These are phyloP conservation scores for Camellia sinensis DNA, from an alignment of 148 eudicot genomes.

Conservation along the genomic window DNA sequence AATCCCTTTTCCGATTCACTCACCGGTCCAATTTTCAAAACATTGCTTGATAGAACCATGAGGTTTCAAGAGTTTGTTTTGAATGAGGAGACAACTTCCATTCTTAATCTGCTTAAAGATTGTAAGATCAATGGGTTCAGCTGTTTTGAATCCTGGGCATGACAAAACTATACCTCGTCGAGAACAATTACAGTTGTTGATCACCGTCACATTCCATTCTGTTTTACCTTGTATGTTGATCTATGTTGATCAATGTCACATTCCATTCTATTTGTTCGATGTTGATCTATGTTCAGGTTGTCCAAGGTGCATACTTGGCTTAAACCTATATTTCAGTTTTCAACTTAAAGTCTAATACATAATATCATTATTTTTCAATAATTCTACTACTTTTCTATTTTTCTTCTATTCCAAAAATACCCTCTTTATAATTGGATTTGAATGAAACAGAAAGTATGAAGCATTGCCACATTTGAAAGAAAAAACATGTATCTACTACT, in stretches of 20 bases:
- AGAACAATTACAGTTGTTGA: neutral
- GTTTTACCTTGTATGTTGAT: conserved; percentile 6
- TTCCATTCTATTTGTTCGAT: too few species aligned
- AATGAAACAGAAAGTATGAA: too few species aligned
- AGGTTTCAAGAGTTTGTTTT: neutral
- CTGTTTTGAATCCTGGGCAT: conserved; percentile 14
- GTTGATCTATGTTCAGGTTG: neutral
- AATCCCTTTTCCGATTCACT: too few species aligned
- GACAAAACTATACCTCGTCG: neutral
- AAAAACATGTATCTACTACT: too few species aligned
- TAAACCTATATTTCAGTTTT: neutral
- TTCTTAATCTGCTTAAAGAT: neutral
- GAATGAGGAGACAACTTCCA: neutral
- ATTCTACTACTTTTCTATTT: too few species aligned
- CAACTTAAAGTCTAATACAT: too few species aligned
- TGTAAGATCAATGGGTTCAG: conserved; percentile 11
- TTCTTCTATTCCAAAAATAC: too few species aligned
- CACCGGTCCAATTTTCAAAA: too few species aligned
- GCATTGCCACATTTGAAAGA: too few species aligned
- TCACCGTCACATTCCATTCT: conserved; percentile 5
- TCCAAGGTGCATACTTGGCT: neutral
- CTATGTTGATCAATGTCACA: neutral
- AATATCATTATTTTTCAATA: too few species aligned
- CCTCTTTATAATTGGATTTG: too few species aligned
- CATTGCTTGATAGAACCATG: neutral